Conservation (phyloP, 257 asterid species). For the Forsythia suspensa region DNA sequence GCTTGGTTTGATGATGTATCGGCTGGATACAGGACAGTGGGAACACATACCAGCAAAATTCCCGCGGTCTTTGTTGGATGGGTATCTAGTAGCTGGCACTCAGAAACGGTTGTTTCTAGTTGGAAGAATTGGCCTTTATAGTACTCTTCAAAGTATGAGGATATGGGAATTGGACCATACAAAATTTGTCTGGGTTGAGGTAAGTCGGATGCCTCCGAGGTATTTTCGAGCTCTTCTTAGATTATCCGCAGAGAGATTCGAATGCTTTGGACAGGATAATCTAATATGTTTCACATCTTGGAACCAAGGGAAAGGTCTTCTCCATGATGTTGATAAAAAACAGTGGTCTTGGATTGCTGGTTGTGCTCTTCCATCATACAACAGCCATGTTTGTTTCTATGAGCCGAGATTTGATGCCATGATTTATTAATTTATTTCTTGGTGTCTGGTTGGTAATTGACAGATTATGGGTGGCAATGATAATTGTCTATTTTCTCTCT, state of each 20-base stretch:
- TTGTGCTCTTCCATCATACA: slow-evolving; percentile 85
- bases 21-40: slow-evolving; percentile 85
- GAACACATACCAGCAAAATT: slow-evolving; percentile 97
- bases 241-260: slow-evolving; percentile 94
- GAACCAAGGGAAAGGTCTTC: slow-evolving; percentile 97
- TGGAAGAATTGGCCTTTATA: slow-evolving; percentile 90
- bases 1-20: slow-evolving; percentile 91
- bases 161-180: slow-evolving; percentile 97
- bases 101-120: slow-evolving; percentile 83
- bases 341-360: slow-evolving; percentile 98
- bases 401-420: slow-evolving; percentile 97
- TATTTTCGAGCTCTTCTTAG: slow-evolving; percentile 87
- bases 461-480: neutral
- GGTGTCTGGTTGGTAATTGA: neutral
- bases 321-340: slow-evolving; percentile 90
- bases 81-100: slow-evolving; percentile 92
- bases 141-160: slow-evolving; percentile 94
- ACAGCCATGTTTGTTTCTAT: slow-evolving; percentile 94
- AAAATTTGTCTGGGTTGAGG: slow-evolving; percentile 82
- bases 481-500: neutral
- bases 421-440: slow-evolving; percentile 38
- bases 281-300: slow-evolving; percentile 95
- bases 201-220: slow-evolving; percentile 91
- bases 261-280: slow-evolving; percentile 96
- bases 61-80: slow-evolving; percentile 91